These are phyloP conservation scores for Termitomyces sp. DNA, from an alignment of 768 basidiomycete species.

Conservation along the genomic window DNA sequence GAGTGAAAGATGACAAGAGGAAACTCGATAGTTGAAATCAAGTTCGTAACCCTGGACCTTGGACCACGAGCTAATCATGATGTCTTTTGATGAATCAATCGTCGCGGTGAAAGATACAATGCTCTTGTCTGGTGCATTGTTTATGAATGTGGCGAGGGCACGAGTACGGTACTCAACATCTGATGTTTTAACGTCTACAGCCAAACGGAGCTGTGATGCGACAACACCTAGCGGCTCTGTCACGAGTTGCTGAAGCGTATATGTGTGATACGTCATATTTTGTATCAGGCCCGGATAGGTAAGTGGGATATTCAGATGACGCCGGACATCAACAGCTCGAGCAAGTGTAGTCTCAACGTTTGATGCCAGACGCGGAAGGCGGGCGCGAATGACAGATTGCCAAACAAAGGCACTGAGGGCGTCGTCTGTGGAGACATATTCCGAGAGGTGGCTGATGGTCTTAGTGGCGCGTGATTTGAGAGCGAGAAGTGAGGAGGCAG, in stretches of 20 bases:
- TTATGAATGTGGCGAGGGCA: conserved; percentile 17
- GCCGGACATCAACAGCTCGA: conserved; percentile 22
- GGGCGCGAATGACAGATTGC: conserved; percentile 20
- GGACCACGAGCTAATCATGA: conserved; percentile 26
- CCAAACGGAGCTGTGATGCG: conserved; percentile 19
- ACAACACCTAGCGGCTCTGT: conserved; percentile 16
- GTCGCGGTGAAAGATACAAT: conserved; percentile 12
- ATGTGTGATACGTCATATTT: conserved; percentile 20
- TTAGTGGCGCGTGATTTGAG: conserved; percentile 18
- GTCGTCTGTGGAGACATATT: conserved; percentile 24
- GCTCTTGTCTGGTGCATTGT: conserved; percentile 13
- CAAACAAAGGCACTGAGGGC: conserved; percentile 22
- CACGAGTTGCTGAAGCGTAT: conserved; percentile 10
- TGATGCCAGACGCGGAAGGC: conserved; percentile 17
- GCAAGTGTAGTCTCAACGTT: conserved; percentile 13
- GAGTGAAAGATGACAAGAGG: conserved; percentile 8
- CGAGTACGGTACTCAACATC: conserved; percentile 15
- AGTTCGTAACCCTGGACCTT: conserved; percentile 17
- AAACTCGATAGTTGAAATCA: conserved; percentile 16
- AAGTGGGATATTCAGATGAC: conserved; percentile 16
- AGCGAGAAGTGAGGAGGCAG: not conserved
- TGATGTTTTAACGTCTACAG: conserved; percentile 15
- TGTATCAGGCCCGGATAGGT: conserved; percentile 21
- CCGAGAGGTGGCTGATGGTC: conserved; percentile 5
- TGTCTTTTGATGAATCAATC: conserved; percentile 14